Evolutionary conservation across 805 yeast genomes (phyloP).

Genomic region (Ogataea populi-albae): DNA sequence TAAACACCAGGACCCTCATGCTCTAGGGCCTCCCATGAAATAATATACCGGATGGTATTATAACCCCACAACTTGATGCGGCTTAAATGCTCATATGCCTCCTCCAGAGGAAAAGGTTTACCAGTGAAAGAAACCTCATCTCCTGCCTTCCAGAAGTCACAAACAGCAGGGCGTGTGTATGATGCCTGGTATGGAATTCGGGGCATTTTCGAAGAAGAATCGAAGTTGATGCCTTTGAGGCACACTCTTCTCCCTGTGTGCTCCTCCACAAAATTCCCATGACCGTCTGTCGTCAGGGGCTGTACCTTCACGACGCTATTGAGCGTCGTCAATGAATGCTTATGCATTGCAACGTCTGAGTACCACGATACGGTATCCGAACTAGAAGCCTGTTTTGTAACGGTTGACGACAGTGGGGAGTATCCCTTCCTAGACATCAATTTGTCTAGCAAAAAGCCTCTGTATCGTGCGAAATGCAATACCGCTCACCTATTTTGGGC

Average conservation of each 20-base stretch:
- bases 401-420: conserved; percentile 10
- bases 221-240: conserved; percentile 79
- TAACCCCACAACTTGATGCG: conserved; percentile 80
- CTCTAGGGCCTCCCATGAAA: conserved; percentile 93
- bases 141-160: conserved; percentile 60
- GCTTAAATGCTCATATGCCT: conserved; percentile 64
- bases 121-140: conserved; percentile 79
- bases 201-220: conserved; percentile 73
- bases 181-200: conserved; percentile 47
- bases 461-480: neutral
- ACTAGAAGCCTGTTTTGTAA: conserved; percentile 3
- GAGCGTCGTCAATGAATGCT: conserved; percentile 14
- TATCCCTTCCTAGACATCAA: conserved; percentile 19
- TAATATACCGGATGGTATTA: conserved; percentile 69
- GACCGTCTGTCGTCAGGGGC: conserved; percentile 33
- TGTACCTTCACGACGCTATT: conserved; percentile 22
- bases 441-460: neutral
- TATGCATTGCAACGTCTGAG: conserved; percentile 9
- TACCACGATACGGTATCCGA: neutral
- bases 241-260: conserved; percentile 55
- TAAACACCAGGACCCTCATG: conserved; percentile 83
- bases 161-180: conserved; percentile 35
- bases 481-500: neutral
- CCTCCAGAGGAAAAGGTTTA: conserved; percentile 73
- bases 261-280: conserved; percentile 57